A percentile compares a stretch with the other conserved stretches of the same genome.
These are phyloP conservation scores for Bombardia bombarda DNA, from an alignment of 495 filamentous ascomycete genomes.

Conservation along the genomic window DNA sequence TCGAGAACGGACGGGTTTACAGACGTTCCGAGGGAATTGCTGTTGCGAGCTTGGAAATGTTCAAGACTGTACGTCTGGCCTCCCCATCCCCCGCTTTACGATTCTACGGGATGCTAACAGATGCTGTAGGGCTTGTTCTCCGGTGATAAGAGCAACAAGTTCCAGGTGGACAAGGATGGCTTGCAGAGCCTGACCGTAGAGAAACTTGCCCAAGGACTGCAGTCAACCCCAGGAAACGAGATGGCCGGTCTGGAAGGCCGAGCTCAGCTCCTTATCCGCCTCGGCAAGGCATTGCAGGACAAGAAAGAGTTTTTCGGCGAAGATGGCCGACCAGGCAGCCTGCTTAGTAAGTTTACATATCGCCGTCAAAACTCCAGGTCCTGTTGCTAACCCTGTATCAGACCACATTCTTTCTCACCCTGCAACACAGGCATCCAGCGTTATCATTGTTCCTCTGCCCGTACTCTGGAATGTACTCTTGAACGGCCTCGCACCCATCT, in stretches of 20 bases:
- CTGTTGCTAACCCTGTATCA: constrained; percentile 24
- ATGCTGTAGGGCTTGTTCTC: constrained; percentile 69
- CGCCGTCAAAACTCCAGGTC: background rate
- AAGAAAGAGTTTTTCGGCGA: constrained; percentile 81
- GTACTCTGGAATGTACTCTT: constrained; percentile 87
- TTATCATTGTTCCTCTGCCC: constrained; percentile 82
- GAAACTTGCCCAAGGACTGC: constrained; percentile 68
- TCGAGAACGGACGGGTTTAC: constrained; percentile 79
- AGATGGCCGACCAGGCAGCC: constrained; percentile 81
- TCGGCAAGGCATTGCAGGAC: constrained; percentile 63
- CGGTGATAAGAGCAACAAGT: constrained; percentile 69
- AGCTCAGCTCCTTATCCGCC: constrained; percentile 66
- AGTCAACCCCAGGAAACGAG: constrained; percentile 74
- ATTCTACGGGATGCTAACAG: constrained; percentile 1
- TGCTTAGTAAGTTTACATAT: constrained; percentile 69
- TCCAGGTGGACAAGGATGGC: constrained; percentile 80
- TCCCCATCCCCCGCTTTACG: too few relatives aligned
- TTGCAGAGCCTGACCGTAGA: constrained; percentile 69
- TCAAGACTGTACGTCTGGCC: constrained; percentile 53
- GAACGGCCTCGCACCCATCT: constrained; percentile 78
- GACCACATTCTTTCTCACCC: constrained; percentile 92
- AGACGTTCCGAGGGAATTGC: constrained; percentile 86
- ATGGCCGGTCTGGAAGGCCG: constrained; percentile 84
- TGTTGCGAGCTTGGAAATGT: constrained; percentile 95
- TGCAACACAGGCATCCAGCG: constrained; percentile 75